Percentiles rank a stretch among this genome's conserved stretches.
phyloP scores from a whole-genome alignment of 257 asterid species.

The Plectranthus barbatus region DNA sequence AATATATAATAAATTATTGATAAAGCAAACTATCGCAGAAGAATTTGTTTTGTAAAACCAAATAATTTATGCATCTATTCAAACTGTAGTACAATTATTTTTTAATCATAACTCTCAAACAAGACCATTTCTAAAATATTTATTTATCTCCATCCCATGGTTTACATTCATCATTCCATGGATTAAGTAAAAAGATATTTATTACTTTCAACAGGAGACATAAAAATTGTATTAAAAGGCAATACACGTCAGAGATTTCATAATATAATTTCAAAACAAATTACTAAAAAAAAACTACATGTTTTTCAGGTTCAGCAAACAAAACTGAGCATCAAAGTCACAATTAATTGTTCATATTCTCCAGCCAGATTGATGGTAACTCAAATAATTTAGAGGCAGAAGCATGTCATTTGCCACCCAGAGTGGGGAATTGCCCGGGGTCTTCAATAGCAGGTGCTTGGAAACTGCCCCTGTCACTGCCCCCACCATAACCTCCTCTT shows the following conservation, averaged over 20 bases:
- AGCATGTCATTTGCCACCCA: constrained; percentile 59
- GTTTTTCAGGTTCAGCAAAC: constrained; percentile 3
- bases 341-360: constrained; percentile 13
- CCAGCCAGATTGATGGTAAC: constrained; percentile 14
- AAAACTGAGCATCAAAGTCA: constrained; percentile 12
- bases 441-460: constrained; percentile 66
- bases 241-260: not conserved
- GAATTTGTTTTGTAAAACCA: too few relatives aligned
- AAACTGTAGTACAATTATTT: too few relatives aligned
- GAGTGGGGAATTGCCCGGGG: constrained; percentile 73
- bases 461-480: constrained; percentile 23
- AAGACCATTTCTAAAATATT: too few relatives aligned
- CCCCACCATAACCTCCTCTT: constrained; percentile 43
- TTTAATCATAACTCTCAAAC: too few relatives aligned
- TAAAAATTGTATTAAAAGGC: not conserved
- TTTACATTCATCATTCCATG: not conserved
- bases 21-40: too few relatives aligned
- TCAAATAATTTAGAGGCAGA: constrained; percentile 3
- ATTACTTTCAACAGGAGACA: not conserved
- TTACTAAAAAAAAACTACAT: not conserved
- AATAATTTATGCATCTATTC: too few relatives aligned
- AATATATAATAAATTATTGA: too few relatives aligned
- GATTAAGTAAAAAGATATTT: not conserved
- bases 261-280: not conserved
- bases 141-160: not conserved